A percentile compares a stretch with the other conserved stretches of the same genome.
These are phyloP conservation scores for Spathaspora passalidarum DNA, from an alignment of 805 yeast species.

Conservation along the genomic window DNA sequence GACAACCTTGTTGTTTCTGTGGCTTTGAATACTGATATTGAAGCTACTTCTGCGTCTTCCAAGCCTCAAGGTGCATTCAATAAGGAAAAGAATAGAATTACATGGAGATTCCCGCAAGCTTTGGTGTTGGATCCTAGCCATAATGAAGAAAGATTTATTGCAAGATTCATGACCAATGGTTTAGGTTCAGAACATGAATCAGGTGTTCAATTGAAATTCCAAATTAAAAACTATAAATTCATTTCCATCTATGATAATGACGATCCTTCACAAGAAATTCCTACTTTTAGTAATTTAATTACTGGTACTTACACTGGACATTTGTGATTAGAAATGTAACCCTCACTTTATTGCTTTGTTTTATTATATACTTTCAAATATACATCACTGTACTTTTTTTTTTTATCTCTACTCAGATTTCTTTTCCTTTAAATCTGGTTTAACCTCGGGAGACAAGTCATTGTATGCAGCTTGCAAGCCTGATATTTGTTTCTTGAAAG, in stretches of 20 bases:
- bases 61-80: constrained; percentile 92
- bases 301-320: constrained; percentile 43
- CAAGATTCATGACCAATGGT: constrained; percentile 79
- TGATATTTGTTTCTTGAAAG: constrained; percentile 48
- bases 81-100: constrained; percentile 78
- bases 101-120: constrained; percentile 66
- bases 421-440: constrained; percentile 4
- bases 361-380: neutral
- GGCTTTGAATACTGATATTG: constrained; percentile 55
- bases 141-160: constrained; percentile 69
- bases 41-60: constrained; percentile 72
- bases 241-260: constrained; percentile 31
- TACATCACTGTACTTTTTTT: neutral
- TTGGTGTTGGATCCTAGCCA: constrained; percentile 23
- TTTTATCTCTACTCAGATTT: neutral
- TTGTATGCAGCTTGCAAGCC: constrained; percentile 52
- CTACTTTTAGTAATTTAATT: constrained; percentile 45
- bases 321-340: neutral
- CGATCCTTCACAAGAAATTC: constrained; percentile 34
- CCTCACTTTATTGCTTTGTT: neutral
- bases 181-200: constrained; percentile 66
- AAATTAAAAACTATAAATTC: constrained; percentile 41
- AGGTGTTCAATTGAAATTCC: constrained; percentile 71
- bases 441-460: constrained; percentile 21
- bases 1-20: constrained; percentile 63